Evolutionary conservation across 768 basidiomycete species (phyloP).

Genomic region (Boletus barrowsii): DNA sequence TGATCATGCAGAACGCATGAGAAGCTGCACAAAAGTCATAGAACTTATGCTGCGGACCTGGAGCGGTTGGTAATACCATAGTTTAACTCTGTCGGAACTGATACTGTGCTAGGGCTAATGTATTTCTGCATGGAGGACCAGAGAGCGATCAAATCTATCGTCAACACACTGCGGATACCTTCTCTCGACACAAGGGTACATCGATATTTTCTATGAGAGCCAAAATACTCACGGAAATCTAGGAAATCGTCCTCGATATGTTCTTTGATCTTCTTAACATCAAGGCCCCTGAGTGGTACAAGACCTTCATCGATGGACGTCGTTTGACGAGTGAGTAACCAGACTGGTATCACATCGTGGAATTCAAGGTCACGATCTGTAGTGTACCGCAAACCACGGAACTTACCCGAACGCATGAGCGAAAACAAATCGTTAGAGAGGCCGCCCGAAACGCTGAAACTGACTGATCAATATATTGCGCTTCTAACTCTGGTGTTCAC

Average conservation of each 20-base stretch:
- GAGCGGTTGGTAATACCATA: constrained; percentile 64
- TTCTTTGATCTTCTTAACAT: constrained; percentile 93
- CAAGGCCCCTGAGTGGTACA: constrained; percentile 89
- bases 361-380: neutral
- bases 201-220: neutral
- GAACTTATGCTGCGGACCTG: constrained; percentile 85
- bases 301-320: constrained; percentile 86
- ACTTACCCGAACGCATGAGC: constrained; percentile 26
- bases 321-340: constrained; percentile 74
- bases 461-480: constrained; percentile 92
- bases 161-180: constrained; percentile 86
- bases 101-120: constrained; percentile 64
- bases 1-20: constrained; percentile 77
- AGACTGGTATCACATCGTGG: neutral
- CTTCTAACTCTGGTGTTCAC: constrained; percentile 80
- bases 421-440: constrained; percentile 47
- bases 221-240: constrained; percentile 15
- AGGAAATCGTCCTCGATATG: constrained; percentile 94
- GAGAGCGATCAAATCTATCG: constrained; percentile 77
- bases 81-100: neutral
- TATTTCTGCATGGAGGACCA: constrained; percentile 92
- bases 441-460: constrained; percentile 56
- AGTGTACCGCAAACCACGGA: constrained; percentile 67
- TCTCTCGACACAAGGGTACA: constrained; percentile 78
- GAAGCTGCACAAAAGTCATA: constrained; percentile 72